Base-by-base conservation (phyloP, 1,139 yeast genomes). In the Yamadazyma oceani region DNA sequence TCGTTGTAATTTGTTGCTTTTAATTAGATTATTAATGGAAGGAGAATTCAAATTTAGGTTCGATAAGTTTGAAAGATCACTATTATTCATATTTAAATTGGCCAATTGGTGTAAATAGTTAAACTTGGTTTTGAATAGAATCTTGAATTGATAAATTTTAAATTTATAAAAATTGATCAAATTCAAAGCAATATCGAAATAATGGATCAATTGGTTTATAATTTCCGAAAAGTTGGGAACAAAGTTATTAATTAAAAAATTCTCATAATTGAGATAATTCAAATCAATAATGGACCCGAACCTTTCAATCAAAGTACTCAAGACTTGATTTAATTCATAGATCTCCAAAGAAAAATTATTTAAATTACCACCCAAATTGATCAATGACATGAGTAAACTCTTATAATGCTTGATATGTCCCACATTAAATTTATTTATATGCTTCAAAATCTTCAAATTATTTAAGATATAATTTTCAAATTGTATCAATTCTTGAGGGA, bases 141-240 rank as follows among this genome's bases (percentile, higher is more conserved):
- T 56, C 46, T 68, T 67, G 46, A 62, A 67, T 45, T 72, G 78
- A 17, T 69, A 55, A 19, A 72, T 60, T 46, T 72, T 72, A 54
- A 62, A 70, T 50, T 72, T 72, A 58, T 68, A 72, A 46, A 70
- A 71, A 39, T 66, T 66, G 32, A 71, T 57, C 31, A 70, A 50
- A 39, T 67, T 69, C 31, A 70, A 54, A 9, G 72, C 62, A 6
- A 69, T 52, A 31, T 60, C 46, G 44, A 64, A 65, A 41, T 72
- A 69, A 43, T 68, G 75, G 16, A 64, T 58, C 35, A 70, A 49
- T 46, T 69, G 75, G 45, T 65, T 61, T 22, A 69, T 59, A 10
- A 74, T 72, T 45, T 72, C 78, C 43, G 71, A 74, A 75, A 75
- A 71, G 36, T 65, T 60, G 1, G 76, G 73, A 6, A 70, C 57